phyloP scores from a whole-genome alignment of 2,329 filamentous ascomycete species.

The Diaporthe sp. region DNA sequence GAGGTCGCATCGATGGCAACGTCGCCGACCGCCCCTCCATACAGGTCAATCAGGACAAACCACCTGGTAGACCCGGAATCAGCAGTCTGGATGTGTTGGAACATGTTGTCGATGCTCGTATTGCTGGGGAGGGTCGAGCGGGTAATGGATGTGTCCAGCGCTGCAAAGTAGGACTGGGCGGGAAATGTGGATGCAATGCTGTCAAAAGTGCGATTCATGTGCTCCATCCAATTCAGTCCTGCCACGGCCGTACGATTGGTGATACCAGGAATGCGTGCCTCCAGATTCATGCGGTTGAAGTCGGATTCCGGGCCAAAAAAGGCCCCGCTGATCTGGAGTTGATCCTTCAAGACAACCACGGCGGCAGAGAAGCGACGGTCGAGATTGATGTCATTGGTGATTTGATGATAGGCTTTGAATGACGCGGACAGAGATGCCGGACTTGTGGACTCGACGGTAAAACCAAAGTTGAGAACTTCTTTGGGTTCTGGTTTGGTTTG shows the following conservation, averaged over 20 bases:
- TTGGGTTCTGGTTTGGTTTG: background rate
- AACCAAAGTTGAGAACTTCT: background rate
- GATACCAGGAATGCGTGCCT: background rate
- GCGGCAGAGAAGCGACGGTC: conserved; percentile 2
- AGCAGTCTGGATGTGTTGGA: background rate
- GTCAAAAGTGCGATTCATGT: conserved; percentile 1
- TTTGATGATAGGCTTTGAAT: background rate
- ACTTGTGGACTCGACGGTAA: background rate
- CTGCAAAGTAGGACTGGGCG: background rate
- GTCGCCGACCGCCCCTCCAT: background rate
- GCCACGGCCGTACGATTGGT: background rate
- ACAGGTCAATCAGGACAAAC: background rate
- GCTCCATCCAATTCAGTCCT: background rate
- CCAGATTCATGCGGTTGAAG: background rate
- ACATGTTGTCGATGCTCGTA: background rate
- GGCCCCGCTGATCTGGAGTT: background rate
- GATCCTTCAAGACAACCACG: background rate
- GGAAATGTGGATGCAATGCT: background rate
- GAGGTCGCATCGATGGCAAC: background rate
- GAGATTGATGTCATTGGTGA: background rate
- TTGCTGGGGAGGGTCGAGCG: background rate
- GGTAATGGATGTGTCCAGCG: background rate
- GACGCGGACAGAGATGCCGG: background rate
- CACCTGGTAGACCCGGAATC: background rate
- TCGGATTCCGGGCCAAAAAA: background rate